Evolutionary conservation across 2,329 filamentous ascomycete species (phyloP), one percentile per base, ranked within the genome.

Genomic region (Penicillium sp.): DNA sequence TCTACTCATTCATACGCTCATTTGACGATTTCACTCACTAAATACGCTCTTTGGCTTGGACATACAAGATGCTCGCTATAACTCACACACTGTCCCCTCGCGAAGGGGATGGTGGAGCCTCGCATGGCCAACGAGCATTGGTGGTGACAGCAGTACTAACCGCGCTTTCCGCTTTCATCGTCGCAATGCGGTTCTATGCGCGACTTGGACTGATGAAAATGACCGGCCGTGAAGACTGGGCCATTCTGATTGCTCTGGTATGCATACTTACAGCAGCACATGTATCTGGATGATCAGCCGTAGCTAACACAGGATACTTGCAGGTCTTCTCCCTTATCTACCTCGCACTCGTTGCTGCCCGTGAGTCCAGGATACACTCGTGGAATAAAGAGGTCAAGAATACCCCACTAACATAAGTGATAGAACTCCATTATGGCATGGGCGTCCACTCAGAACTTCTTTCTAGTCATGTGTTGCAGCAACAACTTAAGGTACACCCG

Each of bases 191-290:
- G 4, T 51, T 70, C 11, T 68, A 61, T 44, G 65, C 68, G 11
- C 59, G 68, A 35, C 30, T 64, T 14, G 62, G 65, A 1, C 44
- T 71, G 50, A 65, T 70, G 59, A 70, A 69, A 42, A 49, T 63
- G n/a, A 68, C 61, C 29, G 68, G 68, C n/a, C 66, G 63, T n/a
- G 68, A 71, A 49, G 68, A 71, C 51, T 70, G 63, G 61, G 62
- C 59, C n/a, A 68, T 71, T 53, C 13, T 70, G 6, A 44, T 58
- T 16, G 63, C 68, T 44, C 29, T 70, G 58, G 62, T 69, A 55
- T 29, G 63, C 44, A 16, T 7, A 35, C 10, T 4, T 6, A 13
- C 18, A 39, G 14, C 11, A n/a, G n/a, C 2, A 8, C 13, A n/a
- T 14, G 8, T 9, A 40, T 43, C 30, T 26, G 9, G 4, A 19